Evolutionary conservation across 495 filamentous ascomycete genomes (phyloP).

Genomic region (Penicillium antarcticum): DNA sequence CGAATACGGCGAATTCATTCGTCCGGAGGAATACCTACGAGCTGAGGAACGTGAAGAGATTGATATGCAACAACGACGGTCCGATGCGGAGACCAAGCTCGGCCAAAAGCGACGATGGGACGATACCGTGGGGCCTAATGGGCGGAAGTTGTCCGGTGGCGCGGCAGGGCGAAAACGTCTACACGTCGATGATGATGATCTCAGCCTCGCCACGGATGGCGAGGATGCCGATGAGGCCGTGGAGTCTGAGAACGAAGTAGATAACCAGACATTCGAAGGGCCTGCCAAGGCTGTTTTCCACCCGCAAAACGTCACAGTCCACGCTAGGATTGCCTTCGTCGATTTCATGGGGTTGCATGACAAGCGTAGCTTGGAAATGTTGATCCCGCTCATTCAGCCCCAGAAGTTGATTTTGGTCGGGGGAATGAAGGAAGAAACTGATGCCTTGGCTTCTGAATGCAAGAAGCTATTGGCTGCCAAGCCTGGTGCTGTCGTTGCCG

Average conservation of each 20-base stretch:
- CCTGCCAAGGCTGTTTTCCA: conserved; percentile 71
- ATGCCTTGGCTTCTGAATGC: conserved; percentile 74
- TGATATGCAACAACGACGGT: conserved; percentile 54
- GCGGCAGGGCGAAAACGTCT: conserved; percentile 41
- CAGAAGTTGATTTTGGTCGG: conserved; percentile 88
- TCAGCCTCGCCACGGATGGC: conserved; percentile 36
- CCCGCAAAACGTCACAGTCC: conserved; percentile 57
- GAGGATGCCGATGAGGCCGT: conserved; percentile 46
- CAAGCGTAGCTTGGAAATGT: conserved; percentile 85
- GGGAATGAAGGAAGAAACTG: conserved; percentile 74
- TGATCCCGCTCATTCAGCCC: conserved; percentile 91
- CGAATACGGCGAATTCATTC: conserved; percentile 89
- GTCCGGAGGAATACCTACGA: conserved; percentile 89
- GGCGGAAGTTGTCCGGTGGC: conserved; percentile 32
- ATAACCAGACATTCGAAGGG: conserved; percentile 52
- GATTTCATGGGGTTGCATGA: conserved; percentile 94
- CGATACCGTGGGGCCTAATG: conserved; percentile 51
- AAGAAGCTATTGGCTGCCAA: conserved; percentile 64
- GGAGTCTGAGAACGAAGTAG: conserved; percentile 44
- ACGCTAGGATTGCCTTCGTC: conserved; percentile 76
- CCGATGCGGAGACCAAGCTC: conserved; percentile 59
- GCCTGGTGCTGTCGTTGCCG: conserved; percentile 35
- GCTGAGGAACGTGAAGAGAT: conserved; percentile 88
- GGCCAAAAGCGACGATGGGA: conserved; percentile 96
- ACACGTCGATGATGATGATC: conserved; percentile 41